A percentile compares a stretch with the other conserved stretches of the same genome.
These are phyloP conservation scores for Cucurbita argyrosperma DNA, from an alignment of 306 rosid genomes.

Conservation along the genomic window DNA sequence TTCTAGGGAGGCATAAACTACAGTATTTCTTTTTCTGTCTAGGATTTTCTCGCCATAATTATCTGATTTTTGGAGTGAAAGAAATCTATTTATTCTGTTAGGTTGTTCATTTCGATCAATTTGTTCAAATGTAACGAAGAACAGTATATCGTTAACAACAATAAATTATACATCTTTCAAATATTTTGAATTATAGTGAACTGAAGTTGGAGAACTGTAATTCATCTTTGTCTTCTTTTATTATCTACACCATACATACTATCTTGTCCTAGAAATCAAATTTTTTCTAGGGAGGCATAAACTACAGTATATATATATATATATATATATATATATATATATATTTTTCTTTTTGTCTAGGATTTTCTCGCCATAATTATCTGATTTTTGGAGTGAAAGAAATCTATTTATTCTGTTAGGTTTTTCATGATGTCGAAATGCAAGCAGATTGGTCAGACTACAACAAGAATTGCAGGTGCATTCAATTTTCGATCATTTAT, in stretches of 20 bases:
- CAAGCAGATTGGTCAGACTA: slow-evolving; percentile 55
- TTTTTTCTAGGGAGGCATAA: neutral
- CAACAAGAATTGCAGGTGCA: slow-evolving; percentile 62
- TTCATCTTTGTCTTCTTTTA: neutral
- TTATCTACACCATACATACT: neutral
- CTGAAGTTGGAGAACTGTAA: neutral
- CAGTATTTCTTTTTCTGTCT: neutral
- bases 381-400: neutral
- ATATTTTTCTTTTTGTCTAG: no score
- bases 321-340: no score
- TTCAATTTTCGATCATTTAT: slow-evolving; percentile 4
- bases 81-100: slow-evolving; percentile 9
- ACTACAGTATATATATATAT: neutral
- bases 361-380: neutral
- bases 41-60: neutral
- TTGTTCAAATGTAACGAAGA: neutral
- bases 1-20: neutral
- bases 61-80: neutral
- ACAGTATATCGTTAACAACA: neutral
- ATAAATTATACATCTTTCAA: neutral
- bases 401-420: slow-evolving; percentile 22
- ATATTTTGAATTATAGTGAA: neutral
- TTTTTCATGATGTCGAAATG: slow-evolving; percentile 40
- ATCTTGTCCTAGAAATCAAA: neutral
- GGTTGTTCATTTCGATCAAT: slow-evolving; percentile 11